Evolutionary conservation across 2,329 filamentous ascomycete species (phyloP).

Genomic region (Aspergillus vadensis): DNA sequence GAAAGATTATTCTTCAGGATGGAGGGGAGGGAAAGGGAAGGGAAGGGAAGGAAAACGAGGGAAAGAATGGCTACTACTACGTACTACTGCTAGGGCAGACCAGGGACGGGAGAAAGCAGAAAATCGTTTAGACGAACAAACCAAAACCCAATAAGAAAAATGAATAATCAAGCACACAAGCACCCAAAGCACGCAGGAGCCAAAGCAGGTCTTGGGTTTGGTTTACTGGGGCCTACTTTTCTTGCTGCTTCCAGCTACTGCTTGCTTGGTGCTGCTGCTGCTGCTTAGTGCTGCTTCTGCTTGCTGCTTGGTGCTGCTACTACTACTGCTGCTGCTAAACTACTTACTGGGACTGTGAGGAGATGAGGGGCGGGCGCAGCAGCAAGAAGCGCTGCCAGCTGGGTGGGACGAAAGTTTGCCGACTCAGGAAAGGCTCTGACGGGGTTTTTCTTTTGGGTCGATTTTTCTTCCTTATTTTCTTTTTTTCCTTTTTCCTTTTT

Average conservation of each 20-base stretch:
- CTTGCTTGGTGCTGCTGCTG: background rate
- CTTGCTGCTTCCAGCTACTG: background rate
- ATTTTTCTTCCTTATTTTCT: background rate
- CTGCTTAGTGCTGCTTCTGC: background rate
- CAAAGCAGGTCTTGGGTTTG: background rate
- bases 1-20: constrained; percentile 26
- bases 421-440: constrained; percentile 12
- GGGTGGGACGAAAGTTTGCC: constrained; percentile 27
- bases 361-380: constrained; percentile 26
- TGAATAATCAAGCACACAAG: constrained; percentile 6
- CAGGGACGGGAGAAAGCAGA: constrained; percentile 22
- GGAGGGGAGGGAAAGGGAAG: constrained; percentile 19
- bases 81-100: constrained; percentile 28
- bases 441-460: too few relatives aligned
- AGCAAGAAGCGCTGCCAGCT: constrained; percentile 9
- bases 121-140: constrained; percentile 26
- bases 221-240: background rate
- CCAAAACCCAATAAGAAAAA: constrained; percentile 18
- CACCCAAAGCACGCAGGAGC: background rate
- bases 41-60: constrained; percentile 22
- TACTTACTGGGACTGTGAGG: constrained; percentile 1
- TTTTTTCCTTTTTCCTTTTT: background rate
- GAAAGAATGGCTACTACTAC: constrained; percentile 21
- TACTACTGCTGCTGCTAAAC: background rate
- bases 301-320: background rate